phyloP scores from a whole-genome alignment of 2,329 filamentous ascomycete species.

The Fusarium nelsonii region DNA sequence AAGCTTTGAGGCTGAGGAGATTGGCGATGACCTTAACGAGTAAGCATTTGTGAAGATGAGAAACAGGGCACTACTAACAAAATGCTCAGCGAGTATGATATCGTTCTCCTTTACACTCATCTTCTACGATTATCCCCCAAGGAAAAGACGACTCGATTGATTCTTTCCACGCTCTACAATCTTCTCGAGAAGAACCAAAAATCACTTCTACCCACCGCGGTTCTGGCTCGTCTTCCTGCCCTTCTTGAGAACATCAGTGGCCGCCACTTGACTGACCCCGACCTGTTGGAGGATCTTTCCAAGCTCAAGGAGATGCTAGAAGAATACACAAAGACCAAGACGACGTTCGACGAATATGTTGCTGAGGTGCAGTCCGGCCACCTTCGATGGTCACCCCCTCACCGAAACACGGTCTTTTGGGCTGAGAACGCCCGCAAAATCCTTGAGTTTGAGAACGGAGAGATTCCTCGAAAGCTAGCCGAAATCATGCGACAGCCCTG shows the following conservation, averaged over 20 bases:
- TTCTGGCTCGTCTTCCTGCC: constrained; percentile 83
- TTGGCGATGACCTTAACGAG: constrained; percentile 85
- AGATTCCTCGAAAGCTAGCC: constrained; percentile 82
- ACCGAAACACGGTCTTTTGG: constrained; percentile 90
- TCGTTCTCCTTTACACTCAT: constrained; percentile 91
- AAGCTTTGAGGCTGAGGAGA: constrained; percentile 86
- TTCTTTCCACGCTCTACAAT: constrained; percentile 90
- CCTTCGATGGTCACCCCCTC: constrained; percentile 91
- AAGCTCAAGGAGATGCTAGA: constrained; percentile 72
- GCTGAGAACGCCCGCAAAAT: constrained; percentile 90
- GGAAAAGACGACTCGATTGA: constrained; percentile 94
- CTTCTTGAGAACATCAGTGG: constrained; percentile 72
- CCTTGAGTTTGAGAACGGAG: constrained; percentile 83
- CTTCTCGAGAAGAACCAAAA: constrained; percentile 78
- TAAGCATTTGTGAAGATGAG: constrained; percentile 59
- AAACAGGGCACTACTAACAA: constrained; percentile 28
- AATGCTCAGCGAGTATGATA: constrained; percentile 80
- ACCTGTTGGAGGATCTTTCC: constrained; percentile 72
- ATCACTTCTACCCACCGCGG: constrained; percentile 84
- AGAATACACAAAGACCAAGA: constrained; percentile 77
- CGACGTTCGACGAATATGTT: constrained; percentile 88
- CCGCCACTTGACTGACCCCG: constrained; percentile 73
- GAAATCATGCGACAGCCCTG: constrained; percentile 82
- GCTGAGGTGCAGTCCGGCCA: constrained; percentile 89
- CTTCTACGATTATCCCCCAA: constrained; percentile 93